Percentiles rank a stretch among this genome's conserved stretches.
phyloP scores from a whole-genome alignment of 1,139 yeast genomes.

The Pichia sp. region DNA sequence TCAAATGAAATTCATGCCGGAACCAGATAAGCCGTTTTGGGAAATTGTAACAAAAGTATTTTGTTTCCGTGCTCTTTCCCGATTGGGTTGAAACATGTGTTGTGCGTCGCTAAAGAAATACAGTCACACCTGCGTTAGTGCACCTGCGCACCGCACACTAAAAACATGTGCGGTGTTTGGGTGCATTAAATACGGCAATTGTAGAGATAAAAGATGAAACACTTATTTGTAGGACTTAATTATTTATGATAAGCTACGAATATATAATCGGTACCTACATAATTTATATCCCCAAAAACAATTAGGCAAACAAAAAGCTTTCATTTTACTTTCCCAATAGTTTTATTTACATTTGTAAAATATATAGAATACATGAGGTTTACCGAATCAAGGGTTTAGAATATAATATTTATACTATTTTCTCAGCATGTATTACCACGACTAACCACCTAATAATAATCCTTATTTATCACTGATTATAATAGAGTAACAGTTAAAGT shows the following conservation, averaged over 20 bases:
- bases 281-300: too few species aligned
- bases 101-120: background rate
- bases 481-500: too few species aligned
- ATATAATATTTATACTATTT: too few species aligned
- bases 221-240: background rate
- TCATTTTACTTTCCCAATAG: too few species aligned
- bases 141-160: slow-evolving; percentile 5
- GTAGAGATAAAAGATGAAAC: background rate
- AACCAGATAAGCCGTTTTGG: slow-evolving; percentile 10
- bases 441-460: too few species aligned
- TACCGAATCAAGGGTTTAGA: too few species aligned
- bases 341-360: too few species aligned
- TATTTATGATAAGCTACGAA: background rate
- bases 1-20: background rate
- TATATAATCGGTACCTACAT: too few species aligned
- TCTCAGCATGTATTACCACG: too few species aligned
- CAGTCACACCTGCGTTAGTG: slow-evolving; percentile 1
- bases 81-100: background rate
- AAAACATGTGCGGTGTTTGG: background rate
- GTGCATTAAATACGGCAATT: background rate
- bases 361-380: too few species aligned
- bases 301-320: too few species aligned
- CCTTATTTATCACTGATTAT: too few species aligned
- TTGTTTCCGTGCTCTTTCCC: background rate
- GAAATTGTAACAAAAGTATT: background rate